Conservation (phyloP, 768 basidiomycete genomes). For the Macrocybe gigantea region DNA sequence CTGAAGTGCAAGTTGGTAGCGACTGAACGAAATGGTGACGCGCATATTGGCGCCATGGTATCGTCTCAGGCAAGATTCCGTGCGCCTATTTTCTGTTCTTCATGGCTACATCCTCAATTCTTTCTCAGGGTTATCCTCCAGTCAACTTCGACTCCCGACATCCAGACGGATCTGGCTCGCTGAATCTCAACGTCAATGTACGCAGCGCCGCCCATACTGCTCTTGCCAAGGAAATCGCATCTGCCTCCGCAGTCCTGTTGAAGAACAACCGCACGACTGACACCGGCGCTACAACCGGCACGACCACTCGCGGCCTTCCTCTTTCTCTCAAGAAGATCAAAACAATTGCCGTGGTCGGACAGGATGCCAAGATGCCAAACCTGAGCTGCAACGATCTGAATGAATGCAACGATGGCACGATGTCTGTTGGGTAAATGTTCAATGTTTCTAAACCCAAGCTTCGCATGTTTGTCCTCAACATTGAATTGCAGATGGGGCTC, state of each 20-base stretch:
- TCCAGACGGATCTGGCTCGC: constrained; percentile 37
- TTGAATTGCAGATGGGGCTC: constrained; percentile 37
- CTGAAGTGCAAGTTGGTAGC: constrained; percentile 12
- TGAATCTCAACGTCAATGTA: constrained; percentile 38
- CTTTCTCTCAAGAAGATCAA: constrained; percentile 42
- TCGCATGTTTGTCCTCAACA: background rate
- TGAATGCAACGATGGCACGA: constrained; percentile 51
- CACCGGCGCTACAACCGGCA: constrained; percentile 25
- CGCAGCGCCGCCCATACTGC: constrained; percentile 39
- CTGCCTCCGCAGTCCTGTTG: constrained; percentile 60
- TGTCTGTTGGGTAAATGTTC: constrained; percentile 46
- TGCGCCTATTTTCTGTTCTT: constrained; percentile 11
- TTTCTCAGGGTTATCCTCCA: constrained; percentile 33
- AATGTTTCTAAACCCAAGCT: constrained; percentile 14
- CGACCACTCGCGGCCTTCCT: constrained; percentile 35
- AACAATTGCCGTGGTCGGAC: constrained; percentile 53
- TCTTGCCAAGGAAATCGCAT: constrained; percentile 57
- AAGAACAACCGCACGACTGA: constrained; percentile 50
- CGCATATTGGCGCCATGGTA: constrained; percentile 42
- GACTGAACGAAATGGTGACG: constrained; percentile 41
- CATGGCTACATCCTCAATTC: constrained; percentile 1
- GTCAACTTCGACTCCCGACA: constrained; percentile 42
- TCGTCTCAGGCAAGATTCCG: constrained; percentile 42
- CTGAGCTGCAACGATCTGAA: constrained; percentile 41
- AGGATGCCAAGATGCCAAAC: constrained; percentile 50